Evolutionary conservation across 2,329 filamentous ascomycete species (phyloP), one percentile per base, ranked within the genome.

Genomic region (Colletotrichum euphorbiae): DNA sequence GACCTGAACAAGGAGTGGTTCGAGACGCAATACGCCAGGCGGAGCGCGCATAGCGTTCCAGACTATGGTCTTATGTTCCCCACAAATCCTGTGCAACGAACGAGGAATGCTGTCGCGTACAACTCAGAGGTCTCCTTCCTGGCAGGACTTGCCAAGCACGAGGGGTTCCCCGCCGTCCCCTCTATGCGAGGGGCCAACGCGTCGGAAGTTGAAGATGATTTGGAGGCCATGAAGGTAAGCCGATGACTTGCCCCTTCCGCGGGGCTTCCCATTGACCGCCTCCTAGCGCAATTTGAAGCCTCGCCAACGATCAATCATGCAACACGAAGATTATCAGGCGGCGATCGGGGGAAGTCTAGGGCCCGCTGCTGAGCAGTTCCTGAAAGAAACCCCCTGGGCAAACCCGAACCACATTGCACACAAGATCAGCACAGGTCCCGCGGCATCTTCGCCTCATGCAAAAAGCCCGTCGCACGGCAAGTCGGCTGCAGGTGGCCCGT

Each of bases 131-230:
- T 99, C 4, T 97, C 94, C 0, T 89, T 98, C 31, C 82, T 99
- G 65, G 91, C 94, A 6, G 95, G 95, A 42, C 86, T 98, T 58
- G 94, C 95, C 40, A 98, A 98, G 80, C 94, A 98, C 77, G 90
- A 97, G 75, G 96, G 96, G 24, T 99, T 99, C 80, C 96, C 96
- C 40, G 94, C 95, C 36, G 96, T 94, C n/a, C 96, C 96, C 19
- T 86, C 92, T 38, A 91, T 99, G 80, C 85, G 85, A 66, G 87
- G 92, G 46, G 92, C 93, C 28, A 90, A 91, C 42, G 79, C 86
- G 21, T 83, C 87, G 11, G 93, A 98, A 75, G 80, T 96, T 52
- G 93, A 97, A 62, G 91, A 95, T 56, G 96, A 99, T 80, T 83
- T 98, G 71, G 90, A 92, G 77, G 91, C 91, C 73, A 98, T 99